Percentiles rank a stretch among this genome's conserved stretches.
Conservation (phyloP, 2,329 filamentous ascomycete species). For the Botryosphaeria dothidea region DNA sequence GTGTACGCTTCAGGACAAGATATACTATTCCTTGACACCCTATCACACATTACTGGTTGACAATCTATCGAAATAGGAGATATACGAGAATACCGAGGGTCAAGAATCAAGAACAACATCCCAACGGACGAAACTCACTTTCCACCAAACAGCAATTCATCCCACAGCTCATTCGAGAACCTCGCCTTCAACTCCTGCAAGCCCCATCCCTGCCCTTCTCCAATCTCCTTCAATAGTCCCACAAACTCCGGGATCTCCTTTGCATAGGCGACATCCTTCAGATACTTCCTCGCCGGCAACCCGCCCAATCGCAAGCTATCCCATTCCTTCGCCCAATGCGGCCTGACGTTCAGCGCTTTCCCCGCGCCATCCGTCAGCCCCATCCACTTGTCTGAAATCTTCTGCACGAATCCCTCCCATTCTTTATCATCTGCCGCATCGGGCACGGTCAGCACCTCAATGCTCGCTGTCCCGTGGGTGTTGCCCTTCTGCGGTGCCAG, state of each 20-base stretch:
- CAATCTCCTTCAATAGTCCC: constrained; percentile 36
- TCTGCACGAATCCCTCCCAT: constrained; percentile 46
- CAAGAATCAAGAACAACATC: background rate
- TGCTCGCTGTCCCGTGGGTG: constrained; percentile 43
- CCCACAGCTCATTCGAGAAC: constrained; percentile 47
- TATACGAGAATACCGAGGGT: background rate
- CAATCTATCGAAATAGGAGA: background rate
- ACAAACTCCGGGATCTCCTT: constrained; percentile 42
- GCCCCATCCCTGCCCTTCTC: constrained; percentile 42
- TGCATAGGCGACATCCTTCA: constrained; percentile 43
- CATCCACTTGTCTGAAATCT: constrained; percentile 46
- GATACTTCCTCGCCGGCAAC: constrained; percentile 31
- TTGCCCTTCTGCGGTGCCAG: constrained; percentile 50
- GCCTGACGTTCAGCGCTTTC: constrained; percentile 36
- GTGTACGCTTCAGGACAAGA: too few relatives aligned
- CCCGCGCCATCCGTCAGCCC: constrained; percentile 21
- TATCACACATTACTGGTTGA: too few relatives aligned
- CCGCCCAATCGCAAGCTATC: constrained; percentile 31
- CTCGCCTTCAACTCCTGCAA: constrained; percentile 39
- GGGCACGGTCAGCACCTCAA: constrained; percentile 47
- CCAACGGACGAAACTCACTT: background rate
- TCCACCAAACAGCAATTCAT: constrained; percentile 29
- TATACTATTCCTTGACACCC: too few relatives aligned
- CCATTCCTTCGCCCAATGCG: constrained; percentile 53
- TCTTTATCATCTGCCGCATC: constrained; percentile 38